Conservation (phyloP, 768 basidiomycete genomes). For the Lentinula aciculospora region DNA sequence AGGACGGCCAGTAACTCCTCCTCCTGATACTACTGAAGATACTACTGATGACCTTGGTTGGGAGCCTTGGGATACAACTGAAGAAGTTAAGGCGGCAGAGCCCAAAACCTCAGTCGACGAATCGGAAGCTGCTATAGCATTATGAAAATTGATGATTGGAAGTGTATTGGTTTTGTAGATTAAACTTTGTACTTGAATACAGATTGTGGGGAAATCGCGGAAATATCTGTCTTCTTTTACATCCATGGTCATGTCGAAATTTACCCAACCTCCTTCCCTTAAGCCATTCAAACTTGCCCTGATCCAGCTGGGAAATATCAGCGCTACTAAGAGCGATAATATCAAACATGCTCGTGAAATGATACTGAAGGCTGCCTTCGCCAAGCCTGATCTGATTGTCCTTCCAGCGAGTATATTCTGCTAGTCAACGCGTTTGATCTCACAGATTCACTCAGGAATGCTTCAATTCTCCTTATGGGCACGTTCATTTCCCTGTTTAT, state of each 20-base stretch:
- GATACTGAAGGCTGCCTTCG: conserved; percentile 66
- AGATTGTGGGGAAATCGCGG: no score
- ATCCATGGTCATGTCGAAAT: conserved; percentile 17
- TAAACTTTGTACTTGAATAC: not conserved
- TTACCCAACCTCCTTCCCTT: conserved; percentile 31
- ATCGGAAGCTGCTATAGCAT: not conserved
- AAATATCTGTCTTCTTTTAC: not conserved
- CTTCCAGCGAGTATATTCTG: conserved; percentile 44
- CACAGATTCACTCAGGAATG: conserved; percentile 51
- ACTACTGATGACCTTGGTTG: not conserved
- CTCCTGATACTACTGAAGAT: not conserved
- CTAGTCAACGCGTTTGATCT: not conserved
- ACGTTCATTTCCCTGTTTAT: conserved; percentile 73
- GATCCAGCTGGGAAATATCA: conserved; percentile 80
- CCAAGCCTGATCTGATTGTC: conserved; percentile 77
- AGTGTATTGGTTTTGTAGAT: not conserved
- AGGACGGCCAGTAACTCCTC: not conserved
- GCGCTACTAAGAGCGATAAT: conserved; percentile 70
- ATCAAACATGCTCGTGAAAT: conserved; percentile 77
- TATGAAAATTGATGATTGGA: not conserved
- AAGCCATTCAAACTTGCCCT: conserved; percentile 82
- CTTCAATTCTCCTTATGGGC: conserved; percentile 85
- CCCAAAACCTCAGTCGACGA: not conserved
- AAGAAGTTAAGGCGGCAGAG: not conserved
- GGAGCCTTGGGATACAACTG: conserved; percentile 1